Conservation (phyloP, 495 filamentous ascomycete genomes). For the Neurospora sp. region DNA sequence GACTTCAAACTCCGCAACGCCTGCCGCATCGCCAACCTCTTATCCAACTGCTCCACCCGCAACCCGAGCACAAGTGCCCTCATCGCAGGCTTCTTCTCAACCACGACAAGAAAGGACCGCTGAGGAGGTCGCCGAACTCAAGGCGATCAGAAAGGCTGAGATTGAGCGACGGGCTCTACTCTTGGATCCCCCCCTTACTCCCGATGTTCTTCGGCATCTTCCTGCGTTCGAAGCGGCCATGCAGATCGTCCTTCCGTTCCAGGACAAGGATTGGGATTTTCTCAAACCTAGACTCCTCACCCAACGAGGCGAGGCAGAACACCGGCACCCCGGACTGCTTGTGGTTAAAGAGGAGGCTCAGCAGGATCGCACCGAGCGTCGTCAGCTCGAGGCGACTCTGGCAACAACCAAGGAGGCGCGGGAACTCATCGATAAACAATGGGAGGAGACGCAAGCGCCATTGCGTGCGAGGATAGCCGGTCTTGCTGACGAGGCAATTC, state of each 20-base stretch:
- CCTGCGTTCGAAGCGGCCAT: slow-evolving; percentile 60
- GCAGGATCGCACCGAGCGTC: slow-evolving; percentile 22
- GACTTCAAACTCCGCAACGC: background rate
- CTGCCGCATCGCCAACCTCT: background rate
- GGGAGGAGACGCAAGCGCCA: slow-evolving; percentile 58
- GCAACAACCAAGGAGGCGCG: slow-evolving; percentile 43
- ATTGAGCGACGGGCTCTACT: slow-evolving; percentile 57
- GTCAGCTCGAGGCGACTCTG: slow-evolving; percentile 15
- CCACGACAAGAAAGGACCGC: slow-evolving; percentile 29
- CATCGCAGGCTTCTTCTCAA: slow-evolving; percentile 1
- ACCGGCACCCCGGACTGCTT: slow-evolving; percentile 35
- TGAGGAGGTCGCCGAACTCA: slow-evolving; percentile 42
- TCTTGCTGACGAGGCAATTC: slow-evolving; percentile 56
- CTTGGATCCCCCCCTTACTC: slow-evolving; percentile 50
- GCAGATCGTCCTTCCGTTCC: slow-evolving; percentile 52
- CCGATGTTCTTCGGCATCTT: slow-evolving; percentile 52
- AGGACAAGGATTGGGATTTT: slow-evolving; percentile 54
- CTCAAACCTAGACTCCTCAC: slow-evolving; percentile 54
- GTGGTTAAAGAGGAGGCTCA: slow-evolving; percentile 29
- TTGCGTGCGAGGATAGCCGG: slow-evolving; percentile 47
- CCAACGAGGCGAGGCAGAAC: slow-evolving; percentile 51
- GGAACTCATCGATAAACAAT: slow-evolving; percentile 51
- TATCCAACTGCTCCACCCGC: background rate
- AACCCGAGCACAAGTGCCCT: background rate
- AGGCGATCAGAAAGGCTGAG: slow-evolving; percentile 49